Percentiles rank a stretch among this genome's conserved stretches.
Conservation (phyloP, 2,329 filamentous ascomycete species). For the Fonsecaea monophora region DNA sequence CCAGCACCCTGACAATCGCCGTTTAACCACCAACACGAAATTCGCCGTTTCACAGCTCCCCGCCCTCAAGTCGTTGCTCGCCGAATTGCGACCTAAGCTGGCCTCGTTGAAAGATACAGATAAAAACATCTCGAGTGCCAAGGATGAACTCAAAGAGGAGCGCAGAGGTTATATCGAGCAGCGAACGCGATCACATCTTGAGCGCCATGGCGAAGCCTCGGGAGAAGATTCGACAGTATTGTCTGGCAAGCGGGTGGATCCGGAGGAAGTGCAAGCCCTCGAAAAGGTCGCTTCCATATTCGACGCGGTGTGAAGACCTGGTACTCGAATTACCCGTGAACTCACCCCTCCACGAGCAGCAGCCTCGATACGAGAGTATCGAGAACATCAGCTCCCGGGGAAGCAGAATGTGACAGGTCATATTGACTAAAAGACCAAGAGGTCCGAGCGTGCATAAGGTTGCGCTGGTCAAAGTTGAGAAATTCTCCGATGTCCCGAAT, state of each 20-base stretch:
- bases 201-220: slow-evolving; percentile 53
- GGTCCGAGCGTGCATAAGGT: slow-evolving; percentile 21
- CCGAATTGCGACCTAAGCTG: slow-evolving; percentile 71
- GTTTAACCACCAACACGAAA: slow-evolving; percentile 57
- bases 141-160: slow-evolving; percentile 69
- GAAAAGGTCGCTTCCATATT: slow-evolving; percentile 41
- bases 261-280: slow-evolving; percentile 39
- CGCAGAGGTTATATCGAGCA: slow-evolving; percentile 83
- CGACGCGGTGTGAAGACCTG: slow-evolving; percentile 32
- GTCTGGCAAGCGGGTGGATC: slow-evolving; percentile 32
- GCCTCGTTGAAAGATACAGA: slow-evolving; percentile 45
- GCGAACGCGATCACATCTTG: slow-evolving; percentile 77
- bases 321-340: background rate
- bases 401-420: slow-evolving; percentile 16
- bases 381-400: background rate
- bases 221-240: slow-evolving; percentile 27
- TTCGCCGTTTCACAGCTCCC: slow-evolving; percentile 86
- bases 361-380: background rate
- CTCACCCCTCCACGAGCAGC: background rate
- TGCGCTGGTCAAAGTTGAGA: slow-evolving; percentile 9
- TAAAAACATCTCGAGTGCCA: slow-evolving; percentile 47
- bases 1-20: slow-evolving; percentile 46
- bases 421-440: slow-evolving; percentile 8
- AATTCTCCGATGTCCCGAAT: slow-evolving; percentile 19
- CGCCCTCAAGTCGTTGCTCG: slow-evolving; percentile 73